Evolutionary conservation across 2,329 filamentous ascomycete genomes (phyloP).

Genomic region (Aspergillus unguis): DNA sequence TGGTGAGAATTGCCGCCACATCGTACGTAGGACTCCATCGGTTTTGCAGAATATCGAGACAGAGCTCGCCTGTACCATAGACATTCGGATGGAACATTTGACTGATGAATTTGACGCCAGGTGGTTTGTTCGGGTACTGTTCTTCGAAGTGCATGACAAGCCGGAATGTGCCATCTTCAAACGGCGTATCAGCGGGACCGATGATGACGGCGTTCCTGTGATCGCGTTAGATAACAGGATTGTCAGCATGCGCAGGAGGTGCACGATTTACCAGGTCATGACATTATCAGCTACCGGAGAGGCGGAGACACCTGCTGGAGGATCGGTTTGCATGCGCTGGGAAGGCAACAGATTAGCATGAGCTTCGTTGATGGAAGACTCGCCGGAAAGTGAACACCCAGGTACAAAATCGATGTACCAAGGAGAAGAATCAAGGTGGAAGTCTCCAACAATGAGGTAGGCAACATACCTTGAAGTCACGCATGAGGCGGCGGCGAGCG

Average conservation of each 20-base stretch:
- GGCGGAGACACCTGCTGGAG: conserved; percentile 91
- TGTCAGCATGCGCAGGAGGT: not conserved
- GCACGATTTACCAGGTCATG: conserved; percentile 36
- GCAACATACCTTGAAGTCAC: conserved; percentile 87
- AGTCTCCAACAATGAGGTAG: not conserved
- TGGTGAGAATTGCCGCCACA: conserved; percentile 93
- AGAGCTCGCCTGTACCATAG: conserved; percentile 93
- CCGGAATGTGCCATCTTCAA: conserved; percentile 96
- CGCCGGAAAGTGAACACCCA: no score
- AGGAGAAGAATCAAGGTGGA: no score
- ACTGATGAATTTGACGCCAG: conserved; percentile 96
- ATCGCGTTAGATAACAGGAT: not conserved
- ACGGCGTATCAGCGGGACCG: conserved; percentile 91
- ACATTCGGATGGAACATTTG: conserved; percentile 99
- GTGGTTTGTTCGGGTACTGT: conserved; percentile 97
- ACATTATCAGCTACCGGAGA: conserved; percentile 72
- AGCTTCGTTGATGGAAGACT: no score
- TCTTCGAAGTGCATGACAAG: conserved; percentile 99
- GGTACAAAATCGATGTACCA: no score
- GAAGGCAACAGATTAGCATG: conserved; percentile 7
- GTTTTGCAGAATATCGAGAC: conserved; percentile 95
- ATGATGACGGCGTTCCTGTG: conserved; percentile 97
- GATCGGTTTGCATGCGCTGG: conserved; percentile 98
- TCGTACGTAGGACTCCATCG: conserved; percentile 99
- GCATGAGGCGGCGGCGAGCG: conserved; percentile 93